Conservation (phyloP, 1,284 basidiomycete genomes). For the Microbotryomycetes sp. region DNA sequence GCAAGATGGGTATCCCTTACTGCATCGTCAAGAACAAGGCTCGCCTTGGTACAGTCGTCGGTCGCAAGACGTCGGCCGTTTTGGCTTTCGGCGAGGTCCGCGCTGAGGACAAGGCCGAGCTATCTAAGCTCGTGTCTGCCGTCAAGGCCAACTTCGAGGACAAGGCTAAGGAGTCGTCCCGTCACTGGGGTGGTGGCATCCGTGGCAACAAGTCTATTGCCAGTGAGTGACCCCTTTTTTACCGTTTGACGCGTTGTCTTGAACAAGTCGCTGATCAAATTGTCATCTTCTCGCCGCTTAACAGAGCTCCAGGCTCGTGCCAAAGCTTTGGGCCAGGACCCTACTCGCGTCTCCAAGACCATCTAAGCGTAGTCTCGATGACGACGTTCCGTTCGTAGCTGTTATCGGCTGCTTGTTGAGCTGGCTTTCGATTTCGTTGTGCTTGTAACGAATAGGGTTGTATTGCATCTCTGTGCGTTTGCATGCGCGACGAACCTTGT, state of each 20-base stretch:
- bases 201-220: constrained; percentile 28
- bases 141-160: constrained; percentile 98
- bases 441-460: background rate
- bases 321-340: constrained; percentile 67
- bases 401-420: background rate
- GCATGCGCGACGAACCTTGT: too few species aligned
- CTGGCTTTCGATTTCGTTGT: background rate
- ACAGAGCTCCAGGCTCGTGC: constrained; percentile 92
- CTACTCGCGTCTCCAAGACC: constrained; percentile 18
- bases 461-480: background rate
- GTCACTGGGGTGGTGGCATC: constrained; percentile 78
- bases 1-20: constrained; percentile 98
- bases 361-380: too few species aligned
- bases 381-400: too few species aligned
- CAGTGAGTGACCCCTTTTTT: background rate
- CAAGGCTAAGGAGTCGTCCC: constrained; percentile 87
- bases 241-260: background rate
- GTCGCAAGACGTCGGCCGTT: constrained; percentile 96
- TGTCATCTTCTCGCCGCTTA: constrained; percentile 34
- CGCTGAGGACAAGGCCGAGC: constrained; percentile 88
- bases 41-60: constrained; percentile 89
- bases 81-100: constrained; percentile 86
- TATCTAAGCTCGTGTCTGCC: constrained; percentile 84
- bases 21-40: constrained; percentile 98
- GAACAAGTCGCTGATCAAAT: background rate